Base-by-base conservation (phyloP, 371 early-diverging fungal genomes). In the Apophysomyces variabilis region DNA sequence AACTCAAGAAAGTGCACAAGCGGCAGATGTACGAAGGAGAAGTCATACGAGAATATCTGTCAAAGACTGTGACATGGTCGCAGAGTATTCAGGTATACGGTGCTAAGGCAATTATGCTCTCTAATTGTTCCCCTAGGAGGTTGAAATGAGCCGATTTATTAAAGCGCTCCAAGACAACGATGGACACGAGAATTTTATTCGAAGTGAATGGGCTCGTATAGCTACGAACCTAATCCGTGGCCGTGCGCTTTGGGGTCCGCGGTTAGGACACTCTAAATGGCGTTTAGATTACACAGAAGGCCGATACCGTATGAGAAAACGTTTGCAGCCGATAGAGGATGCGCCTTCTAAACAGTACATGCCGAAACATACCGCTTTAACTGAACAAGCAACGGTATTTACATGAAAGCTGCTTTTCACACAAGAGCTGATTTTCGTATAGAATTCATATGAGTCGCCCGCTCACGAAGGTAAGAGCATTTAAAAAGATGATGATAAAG, bases 231-330 rank as follows among this genome's bases (percentile, higher is more conserved):
- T 83, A 13, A 71, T 80, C 18, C 69, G 88, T 6, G 91, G 91
- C 61, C 83, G 89, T 12, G 86, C 89, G 1, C 68, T 92, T 21
- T 90, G 91, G 90, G 89, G 88, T 0, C 72, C 72, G 50, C 69
- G 74, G 41, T 60, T 65, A 7, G 61, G 61, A 1, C 71, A 80
- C 3, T 58, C 75, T 0, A 84, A 84, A 60, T 92, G 92, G 93
- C 80, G 88, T 62, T 70, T 93, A 9, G 93, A 93, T 70, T 87
- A 90, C 60, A 91, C 90, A 6, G 93, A 93, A 71, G 91, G 86
- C 2, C 77, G 79, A 4, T 77, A 84, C 35, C 74, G 90, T 21
- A 89, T 87, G 84, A 76, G 90, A 14, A 87, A 84, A 57, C 80
- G 84, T 60, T 63, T 89, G 32, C 79, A 83, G 43, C 58, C 60